Percentiles rank a stretch among this genome's conserved stretches.
Conservation (phyloP, 2,329 filamentous ascomycete genomes). For the Neopestalotiopsis rosae region DNA sequence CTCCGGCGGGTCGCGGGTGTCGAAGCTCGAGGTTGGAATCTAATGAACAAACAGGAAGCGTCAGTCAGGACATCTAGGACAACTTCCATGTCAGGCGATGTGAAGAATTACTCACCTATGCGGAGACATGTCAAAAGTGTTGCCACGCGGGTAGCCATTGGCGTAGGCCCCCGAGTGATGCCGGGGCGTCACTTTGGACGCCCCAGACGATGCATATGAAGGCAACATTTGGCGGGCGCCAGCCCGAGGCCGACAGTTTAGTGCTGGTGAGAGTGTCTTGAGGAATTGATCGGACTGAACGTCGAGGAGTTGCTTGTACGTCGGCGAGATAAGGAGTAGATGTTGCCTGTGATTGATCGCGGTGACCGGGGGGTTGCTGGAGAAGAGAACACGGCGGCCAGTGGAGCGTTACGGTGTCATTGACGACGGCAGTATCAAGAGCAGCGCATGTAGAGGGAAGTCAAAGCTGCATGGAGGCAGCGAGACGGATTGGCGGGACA, state of each 20-base stretch:
- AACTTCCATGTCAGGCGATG: background rate
- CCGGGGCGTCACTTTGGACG: conserved; percentile 80
- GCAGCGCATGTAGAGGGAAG: background rate
- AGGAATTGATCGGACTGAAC: background rate
- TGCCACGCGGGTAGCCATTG: conserved; percentile 81
- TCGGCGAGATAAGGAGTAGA: background rate
- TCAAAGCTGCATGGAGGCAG: background rate
- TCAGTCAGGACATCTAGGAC: background rate
- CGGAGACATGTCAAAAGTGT: conserved; percentile 85
- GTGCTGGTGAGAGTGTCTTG: background rate
- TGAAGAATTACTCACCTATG: conserved; percentile 70
- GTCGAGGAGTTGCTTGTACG: background rate
- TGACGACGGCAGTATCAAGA: background rate
- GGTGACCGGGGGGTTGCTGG: background rate
- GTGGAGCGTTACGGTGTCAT: conserved; percentile 9
- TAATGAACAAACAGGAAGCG: conserved; percentile 41
- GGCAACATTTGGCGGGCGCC: conserved; percentile 58
- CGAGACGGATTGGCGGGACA: background rate
- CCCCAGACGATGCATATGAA: conserved; percentile 57
- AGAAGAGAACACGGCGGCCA: conserved; percentile 7
- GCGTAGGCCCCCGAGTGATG: conserved; percentile 77
- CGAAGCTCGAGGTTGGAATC: conserved; percentile 84
- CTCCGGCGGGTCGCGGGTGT: conserved; percentile 74
- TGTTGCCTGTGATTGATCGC: background rate
- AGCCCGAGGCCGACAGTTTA: conserved; percentile 13